Evolutionary conservation across 495 filamentous ascomycete genomes (phyloP), one percentile per base, ranked within the genome.

Genomic region (Podospora pseudopauciseta): DNA sequence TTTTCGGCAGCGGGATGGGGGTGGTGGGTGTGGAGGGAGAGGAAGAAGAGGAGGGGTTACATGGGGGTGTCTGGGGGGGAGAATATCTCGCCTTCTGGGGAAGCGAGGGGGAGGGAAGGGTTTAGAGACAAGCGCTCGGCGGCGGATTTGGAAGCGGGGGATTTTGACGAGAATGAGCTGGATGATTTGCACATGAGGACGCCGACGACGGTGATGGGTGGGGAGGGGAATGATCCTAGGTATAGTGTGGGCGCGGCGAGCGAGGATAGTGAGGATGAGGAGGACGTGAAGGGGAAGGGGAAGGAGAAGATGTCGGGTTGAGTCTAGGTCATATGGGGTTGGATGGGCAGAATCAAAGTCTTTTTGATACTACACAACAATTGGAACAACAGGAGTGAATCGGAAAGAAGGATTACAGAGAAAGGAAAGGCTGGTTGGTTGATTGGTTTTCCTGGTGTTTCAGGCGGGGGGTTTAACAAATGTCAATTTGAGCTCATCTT

Each of bases 111-210:
- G 16, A 26, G 32, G 54, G 23, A 30, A 44, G 61, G 67, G 44
- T 65, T 55, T 64, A 55, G 70, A 58, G 23, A 58, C 55, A 58
- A 63, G 54, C 67, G 65, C 9, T 55, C 67, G 67, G 66, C 63
- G 20, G 65, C 72, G 13, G 75, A 75, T 30, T 79, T 97, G 39
- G 93, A 97, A 78, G 90, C 91, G 18, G 90, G 83, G 15, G 93
- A 94, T 75, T 98, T 95, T 80, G 93, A 98, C 71, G 95, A 97
- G 79, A 86, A 85, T 56, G 92, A 96, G 76, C 74, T 97, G 44
- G 92, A 96, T 75, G 87, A 93, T 69, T 76, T 96, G 59, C 86
- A 90, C 67, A 76, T 86, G 26, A 71, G 67, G 19, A 85, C 80
- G 30, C 84, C 82, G 18, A 77, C 68, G 3, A 49, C 39, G 5